Percentiles rank a stretch among this genome's conserved stretches.
Conservation (phyloP, 2,329 filamentous ascomycete species). For the Monosporascus sp. region DNA sequence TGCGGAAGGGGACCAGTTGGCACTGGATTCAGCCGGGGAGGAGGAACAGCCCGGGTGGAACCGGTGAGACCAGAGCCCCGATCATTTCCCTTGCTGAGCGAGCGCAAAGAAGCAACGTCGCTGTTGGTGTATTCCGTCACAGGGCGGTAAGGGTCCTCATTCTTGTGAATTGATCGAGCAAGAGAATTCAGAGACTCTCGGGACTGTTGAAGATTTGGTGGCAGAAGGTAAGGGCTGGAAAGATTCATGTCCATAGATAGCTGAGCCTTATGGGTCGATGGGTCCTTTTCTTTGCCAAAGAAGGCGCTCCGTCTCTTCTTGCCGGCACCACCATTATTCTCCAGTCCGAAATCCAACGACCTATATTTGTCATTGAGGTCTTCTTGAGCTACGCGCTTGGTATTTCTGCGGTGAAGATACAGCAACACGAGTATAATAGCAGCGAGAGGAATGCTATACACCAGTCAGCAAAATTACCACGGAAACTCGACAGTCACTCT, state of each 20-base stretch:
- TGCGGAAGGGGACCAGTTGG: slow-evolving; percentile 30
- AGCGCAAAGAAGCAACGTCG: slow-evolving; percentile 52
- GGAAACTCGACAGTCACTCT: slow-evolving; percentile 31
- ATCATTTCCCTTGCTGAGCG: slow-evolving; percentile 34
- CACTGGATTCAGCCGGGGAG: slow-evolving; percentile 39
- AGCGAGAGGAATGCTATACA: slow-evolving; percentile 66
- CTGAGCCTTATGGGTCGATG: slow-evolving; percentile 40
- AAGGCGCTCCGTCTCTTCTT: slow-evolving; percentile 39
- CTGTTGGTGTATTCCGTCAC: slow-evolving; percentile 51
- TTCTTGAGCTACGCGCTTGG: slow-evolving; percentile 66
- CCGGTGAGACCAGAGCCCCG: slow-evolving; percentile 35
- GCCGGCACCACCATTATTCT: slow-evolving; percentile 30
- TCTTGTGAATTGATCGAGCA: slow-evolving; percentile 65
- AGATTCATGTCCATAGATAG: slow-evolving; percentile 70
- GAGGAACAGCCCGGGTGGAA: slow-evolving; percentile 22
- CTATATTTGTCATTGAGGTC: slow-evolving; percentile 83
- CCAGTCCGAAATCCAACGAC: slow-evolving; percentile 88
- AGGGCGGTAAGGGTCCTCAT: slow-evolving; percentile 79
- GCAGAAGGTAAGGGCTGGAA: slow-evolving; percentile 87
- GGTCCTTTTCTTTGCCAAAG: slow-evolving; percentile 52
- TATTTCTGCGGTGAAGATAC: slow-evolving; percentile 73
- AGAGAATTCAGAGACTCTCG: slow-evolving; percentile 83
- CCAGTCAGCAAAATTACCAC: slow-evolving; percentile 9
- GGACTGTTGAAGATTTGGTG: slow-evolving; percentile 71
- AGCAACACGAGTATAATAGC: slow-evolving; percentile 62